These are phyloP conservation scores for Schizosaccharomyces octosporus DNA, from an alignment of 805 yeast species.

Conservation along the genomic window DNA sequence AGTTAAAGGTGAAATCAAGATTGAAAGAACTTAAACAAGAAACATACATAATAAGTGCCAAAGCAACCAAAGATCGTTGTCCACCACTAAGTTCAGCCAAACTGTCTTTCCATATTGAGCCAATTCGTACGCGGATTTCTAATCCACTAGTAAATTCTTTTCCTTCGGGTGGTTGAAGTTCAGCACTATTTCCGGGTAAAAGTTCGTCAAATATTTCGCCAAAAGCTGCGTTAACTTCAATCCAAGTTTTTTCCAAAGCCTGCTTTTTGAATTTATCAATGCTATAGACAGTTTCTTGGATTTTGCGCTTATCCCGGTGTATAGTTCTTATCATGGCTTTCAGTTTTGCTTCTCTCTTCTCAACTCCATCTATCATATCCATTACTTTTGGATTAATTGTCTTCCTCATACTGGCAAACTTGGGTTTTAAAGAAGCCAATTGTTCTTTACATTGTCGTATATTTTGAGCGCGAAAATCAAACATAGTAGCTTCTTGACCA, in stretches of 20 bases:
- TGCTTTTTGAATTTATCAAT: conserved; percentile 66
- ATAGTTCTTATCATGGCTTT: conserved; percentile 64
- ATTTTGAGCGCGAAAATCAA: conserved; percentile 17
- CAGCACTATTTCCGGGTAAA: conserved; percentile 73
- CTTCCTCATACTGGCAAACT: conserved; percentile 45
- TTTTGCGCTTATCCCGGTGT: conserved; percentile 69
- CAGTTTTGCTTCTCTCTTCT: conserved; percentile 57
- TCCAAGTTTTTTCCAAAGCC: conserved; percentile 63
- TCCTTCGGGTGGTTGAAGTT: conserved; percentile 59
- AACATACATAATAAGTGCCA: conserved; percentile 1
- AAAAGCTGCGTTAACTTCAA: conserved; percentile 66
- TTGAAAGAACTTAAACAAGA: no score
- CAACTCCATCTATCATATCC: conserved; percentile 79
- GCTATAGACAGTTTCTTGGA: conserved; percentile 63
- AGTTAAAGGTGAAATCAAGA: no score
- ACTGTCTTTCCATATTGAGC: conserved; percentile 87
- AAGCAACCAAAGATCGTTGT: conserved; percentile 25
- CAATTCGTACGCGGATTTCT: conserved; percentile 71
- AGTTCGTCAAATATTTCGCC: conserved; percentile 75
- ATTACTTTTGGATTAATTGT: conserved; percentile 67
- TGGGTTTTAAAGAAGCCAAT: conserved; percentile 29
- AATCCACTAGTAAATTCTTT: conserved; percentile 71
- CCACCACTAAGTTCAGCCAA: conserved; percentile 92
- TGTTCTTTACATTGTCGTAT: conserved; percentile 37
- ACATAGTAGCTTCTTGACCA: conserved; percentile 14